Percentiles rank a stretch among this genome's conserved stretches.
phyloP scores from a whole-genome alignment of 208 protist species.

The Trypanosomatidae sp. region DNA sequence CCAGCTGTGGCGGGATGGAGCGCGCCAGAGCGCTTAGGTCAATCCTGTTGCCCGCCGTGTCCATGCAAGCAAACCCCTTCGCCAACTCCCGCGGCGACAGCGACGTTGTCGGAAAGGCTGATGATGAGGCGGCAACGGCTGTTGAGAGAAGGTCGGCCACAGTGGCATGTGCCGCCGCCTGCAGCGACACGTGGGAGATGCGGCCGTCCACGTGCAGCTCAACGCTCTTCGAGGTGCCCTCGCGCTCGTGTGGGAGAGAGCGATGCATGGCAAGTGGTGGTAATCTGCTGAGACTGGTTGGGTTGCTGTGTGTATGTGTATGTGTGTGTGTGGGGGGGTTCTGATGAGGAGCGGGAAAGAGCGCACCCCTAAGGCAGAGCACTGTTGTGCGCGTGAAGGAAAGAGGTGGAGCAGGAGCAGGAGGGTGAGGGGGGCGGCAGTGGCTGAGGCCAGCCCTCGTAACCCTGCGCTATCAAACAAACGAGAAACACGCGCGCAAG shows the following conservation, averaged over 20 bases:
- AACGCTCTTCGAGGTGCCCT: slow-evolving; percentile 23
- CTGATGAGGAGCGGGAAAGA: neutral
- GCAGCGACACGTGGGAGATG: slow-evolving; percentile 24
- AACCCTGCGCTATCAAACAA: neutral
- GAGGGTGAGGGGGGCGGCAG: neutral
- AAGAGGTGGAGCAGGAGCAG: neutral
- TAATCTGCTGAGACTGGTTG: neutral
- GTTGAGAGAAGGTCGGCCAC: slow-evolving; percentile 28
- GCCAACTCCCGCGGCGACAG: slow-evolving; percentile 14
- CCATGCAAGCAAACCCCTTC: slow-evolving; percentile 13
- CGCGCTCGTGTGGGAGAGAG: neutral
- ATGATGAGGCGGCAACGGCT: slow-evolving; percentile 15
- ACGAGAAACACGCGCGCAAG: neutral
- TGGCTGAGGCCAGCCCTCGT: neutral
- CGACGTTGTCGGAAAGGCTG: neutral
- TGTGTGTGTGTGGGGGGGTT: neutral
- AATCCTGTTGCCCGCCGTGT: slow-evolving; percentile 13
- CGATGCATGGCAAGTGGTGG: slow-evolving; percentile 2
- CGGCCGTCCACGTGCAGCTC: slow-evolving; percentile 26
- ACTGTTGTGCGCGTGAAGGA: neutral
- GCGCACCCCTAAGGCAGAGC: neutral
- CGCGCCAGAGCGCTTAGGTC: slow-evolving; percentile 8
- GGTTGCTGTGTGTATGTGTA: slow-evolving; percentile 1
- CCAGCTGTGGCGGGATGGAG: slow-evolving; percentile 6
- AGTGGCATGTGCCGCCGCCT: slow-evolving; percentile 26